Conservation (phyloP, 768 basidiomycete species). For the Lactarius quietus region DNA sequence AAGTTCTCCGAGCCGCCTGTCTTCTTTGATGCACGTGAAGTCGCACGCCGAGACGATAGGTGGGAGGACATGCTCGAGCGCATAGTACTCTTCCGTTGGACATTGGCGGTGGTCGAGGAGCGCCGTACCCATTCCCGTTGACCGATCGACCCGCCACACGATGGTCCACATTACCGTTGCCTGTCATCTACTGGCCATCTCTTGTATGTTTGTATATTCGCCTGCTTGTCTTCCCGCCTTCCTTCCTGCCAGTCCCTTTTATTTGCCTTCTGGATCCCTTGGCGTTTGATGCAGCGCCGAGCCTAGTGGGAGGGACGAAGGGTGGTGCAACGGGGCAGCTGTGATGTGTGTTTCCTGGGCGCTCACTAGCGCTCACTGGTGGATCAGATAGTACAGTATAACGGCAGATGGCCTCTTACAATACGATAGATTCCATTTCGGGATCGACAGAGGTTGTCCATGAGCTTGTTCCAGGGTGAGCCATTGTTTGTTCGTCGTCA, state of each 20-base stretch:
- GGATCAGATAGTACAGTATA: too few species aligned
- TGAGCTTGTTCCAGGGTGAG: too few species aligned
- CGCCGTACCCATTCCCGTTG: slow-evolving; percentile 32
- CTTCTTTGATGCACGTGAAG: slow-evolving; percentile 65
- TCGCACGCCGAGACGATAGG: slow-evolving; percentile 69
- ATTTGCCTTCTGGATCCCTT: slow-evolving; percentile 2
- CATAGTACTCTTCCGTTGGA: slow-evolving; percentile 63
- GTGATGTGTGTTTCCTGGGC: too few species aligned
- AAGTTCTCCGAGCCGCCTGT: slow-evolving; percentile 45
- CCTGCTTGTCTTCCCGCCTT: background rate
- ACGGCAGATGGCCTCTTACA: too few species aligned
- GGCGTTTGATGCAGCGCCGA: too few species aligned
- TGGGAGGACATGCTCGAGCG: slow-evolving; percentile 80
- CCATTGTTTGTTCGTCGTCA: too few species aligned
- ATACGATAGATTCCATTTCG: too few species aligned
- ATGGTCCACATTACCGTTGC: background rate
- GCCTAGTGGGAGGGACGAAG: too few species aligned
- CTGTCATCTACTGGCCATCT: slow-evolving; percentile 10
- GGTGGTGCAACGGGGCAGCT: too few species aligned
- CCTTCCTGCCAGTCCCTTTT: background rate
- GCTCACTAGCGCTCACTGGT: too few species aligned
- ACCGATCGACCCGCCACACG: background rate
- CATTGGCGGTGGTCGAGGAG: slow-evolving; percentile 65
- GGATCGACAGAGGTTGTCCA: too few species aligned
- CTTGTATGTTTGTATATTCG: background rate